Conservation (phyloP, 331 rosid species). For the Cucumis variabilis region DNA sequence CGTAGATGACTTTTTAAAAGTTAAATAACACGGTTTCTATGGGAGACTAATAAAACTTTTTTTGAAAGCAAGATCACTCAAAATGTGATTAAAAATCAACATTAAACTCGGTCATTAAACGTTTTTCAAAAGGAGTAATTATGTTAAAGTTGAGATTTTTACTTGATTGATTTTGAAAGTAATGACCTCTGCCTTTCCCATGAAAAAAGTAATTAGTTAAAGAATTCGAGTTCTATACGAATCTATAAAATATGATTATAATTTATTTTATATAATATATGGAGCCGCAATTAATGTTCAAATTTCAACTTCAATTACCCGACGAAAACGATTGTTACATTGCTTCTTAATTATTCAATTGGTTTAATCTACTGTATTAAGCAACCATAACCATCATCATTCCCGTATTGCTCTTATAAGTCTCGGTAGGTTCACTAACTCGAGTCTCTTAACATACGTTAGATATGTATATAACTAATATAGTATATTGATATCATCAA, state of each 20-base stretch:
- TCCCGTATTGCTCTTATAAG: too few species aligned
- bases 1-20: too few species aligned
- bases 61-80: not conserved
- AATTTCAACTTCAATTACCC: not conserved
- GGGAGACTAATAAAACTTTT: too few species aligned
- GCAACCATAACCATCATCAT: too few species aligned
- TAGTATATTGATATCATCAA: too few species aligned
- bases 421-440: too few species aligned
- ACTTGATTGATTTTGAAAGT: not conserved
- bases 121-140: not conserved
- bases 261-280: too few species aligned
- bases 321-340: not conserved
- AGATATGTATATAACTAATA: too few species aligned
- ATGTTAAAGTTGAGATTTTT: not conserved
- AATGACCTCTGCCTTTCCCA: not conserved
- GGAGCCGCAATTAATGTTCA: not conserved
- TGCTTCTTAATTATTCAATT: not conserved
- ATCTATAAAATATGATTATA: not conserved
- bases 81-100: not conserved
- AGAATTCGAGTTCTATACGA: not conserved
- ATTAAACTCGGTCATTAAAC: not conserved
- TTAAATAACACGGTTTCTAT: too few species aligned
- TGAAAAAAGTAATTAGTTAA: too few species aligned
- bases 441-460: too few species aligned
- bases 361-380: not conserved